Evolutionary conservation across 805 yeast genomes (phyloP).

Genomic region (Wickerhamomyces bisporus): DNA sequence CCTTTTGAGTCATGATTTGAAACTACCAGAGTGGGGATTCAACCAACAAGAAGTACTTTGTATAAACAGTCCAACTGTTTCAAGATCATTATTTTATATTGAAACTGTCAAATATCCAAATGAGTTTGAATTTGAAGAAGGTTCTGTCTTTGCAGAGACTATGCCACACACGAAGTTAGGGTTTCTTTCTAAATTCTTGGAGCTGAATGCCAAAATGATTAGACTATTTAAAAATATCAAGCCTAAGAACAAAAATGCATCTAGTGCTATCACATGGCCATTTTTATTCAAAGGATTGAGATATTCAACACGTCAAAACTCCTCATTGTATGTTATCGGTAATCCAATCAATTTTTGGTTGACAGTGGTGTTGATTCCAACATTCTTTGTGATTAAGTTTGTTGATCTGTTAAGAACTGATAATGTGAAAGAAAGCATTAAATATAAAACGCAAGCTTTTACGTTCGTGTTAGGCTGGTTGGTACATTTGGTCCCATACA

Average conservation of each 20-base stretch:
- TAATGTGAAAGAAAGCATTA: constrained; percentile 4
- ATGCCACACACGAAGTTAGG: constrained; percentile 17
- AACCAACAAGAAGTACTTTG: constrained; percentile 88
- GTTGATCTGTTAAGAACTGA: constrained; percentile 26
- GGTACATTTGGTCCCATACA: constrained; percentile 53
- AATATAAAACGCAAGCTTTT: constrained; percentile 20
- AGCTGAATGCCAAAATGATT: constrained; percentile 15
- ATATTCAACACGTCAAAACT: constrained; percentile 43
- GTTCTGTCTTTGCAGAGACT: constrained; percentile 19
- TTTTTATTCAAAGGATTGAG: constrained; percentile 51
- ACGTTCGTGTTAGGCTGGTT: constrained; percentile 46
- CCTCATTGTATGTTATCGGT: constrained; percentile 55
- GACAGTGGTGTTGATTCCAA: constrained; percentile 31
- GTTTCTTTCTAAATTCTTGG: constrained; percentile 16
- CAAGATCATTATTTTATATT: constrained; percentile 68
- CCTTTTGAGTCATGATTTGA: constrained; percentile 65
- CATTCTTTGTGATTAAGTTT: constrained; percentile 13
- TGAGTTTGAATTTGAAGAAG: constrained; percentile 21
- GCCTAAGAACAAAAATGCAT: constrained; percentile 24
- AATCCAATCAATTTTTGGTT: constrained; percentile 55
- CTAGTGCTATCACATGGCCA: constrained; percentile 61
- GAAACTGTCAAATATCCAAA: constrained; percentile 46
- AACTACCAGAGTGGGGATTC: constrained; percentile 81
- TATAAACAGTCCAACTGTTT: constrained; percentile 62
- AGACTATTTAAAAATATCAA: constrained; percentile 15